Percentiles rank a stretch among this genome's conserved stretches.
Evolutionary conservation across 2,329 filamentous ascomycete species (phyloP).

Genomic region (Penicillium sp.): DNA sequence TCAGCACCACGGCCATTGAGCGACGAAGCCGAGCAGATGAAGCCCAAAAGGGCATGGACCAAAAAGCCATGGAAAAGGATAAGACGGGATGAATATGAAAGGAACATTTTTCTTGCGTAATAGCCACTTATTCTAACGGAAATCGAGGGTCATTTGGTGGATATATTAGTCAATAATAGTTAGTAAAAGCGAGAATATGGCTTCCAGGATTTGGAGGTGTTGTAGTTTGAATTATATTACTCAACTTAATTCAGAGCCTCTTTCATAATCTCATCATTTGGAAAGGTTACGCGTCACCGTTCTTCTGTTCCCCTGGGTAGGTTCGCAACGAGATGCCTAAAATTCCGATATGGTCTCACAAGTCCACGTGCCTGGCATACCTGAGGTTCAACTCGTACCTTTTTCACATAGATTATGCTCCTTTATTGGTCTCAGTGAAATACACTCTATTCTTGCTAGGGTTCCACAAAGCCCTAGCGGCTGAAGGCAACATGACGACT

Average conservation of each 20-base stretch:
- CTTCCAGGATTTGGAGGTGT: not conserved
- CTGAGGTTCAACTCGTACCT: not conserved
- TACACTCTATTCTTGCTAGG: not conserved
- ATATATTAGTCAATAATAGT: not conserved
- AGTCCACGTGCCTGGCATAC: not conserved
- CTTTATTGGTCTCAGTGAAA: not conserved
- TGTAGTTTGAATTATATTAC: not conserved
- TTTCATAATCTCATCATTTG: not conserved
- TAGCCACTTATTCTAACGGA: too few species aligned
- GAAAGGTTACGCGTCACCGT: not conserved
- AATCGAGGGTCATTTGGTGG: not conserved
- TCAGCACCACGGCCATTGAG: slow-evolving; percentile 15
- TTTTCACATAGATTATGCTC: not conserved
- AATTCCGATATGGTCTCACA: not conserved
- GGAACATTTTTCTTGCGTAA: not conserved
- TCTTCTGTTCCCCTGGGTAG: not conserved
- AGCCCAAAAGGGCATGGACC: slow-evolving; percentile 2
- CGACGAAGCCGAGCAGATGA: slow-evolving; percentile 16
- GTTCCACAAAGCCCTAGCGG: not conserved
- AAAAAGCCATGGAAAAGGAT: slow-evolving; percentile 4
- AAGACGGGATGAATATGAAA: not conserved
- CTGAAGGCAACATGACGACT: not conserved
- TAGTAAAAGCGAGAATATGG: not conserved
- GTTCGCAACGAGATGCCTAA: not conserved
- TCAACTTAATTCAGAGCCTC: not conserved